These are phyloP conservation scores for Alternaria panax DNA, from an alignment of 2,329 filamentous ascomycete species.

Conservation along the genomic window DNA sequence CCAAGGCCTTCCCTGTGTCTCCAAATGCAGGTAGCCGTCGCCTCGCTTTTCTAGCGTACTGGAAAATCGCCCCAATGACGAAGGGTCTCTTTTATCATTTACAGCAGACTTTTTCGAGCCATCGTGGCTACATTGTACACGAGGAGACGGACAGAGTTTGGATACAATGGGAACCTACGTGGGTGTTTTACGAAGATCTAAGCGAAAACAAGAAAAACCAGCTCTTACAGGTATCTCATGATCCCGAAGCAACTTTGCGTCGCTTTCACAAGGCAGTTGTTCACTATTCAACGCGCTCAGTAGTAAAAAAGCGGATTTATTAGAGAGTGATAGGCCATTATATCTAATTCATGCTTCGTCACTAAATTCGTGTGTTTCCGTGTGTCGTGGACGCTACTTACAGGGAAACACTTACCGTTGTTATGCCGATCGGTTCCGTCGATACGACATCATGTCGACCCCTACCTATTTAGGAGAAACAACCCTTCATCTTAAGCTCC, in stretches of 20 bases:
- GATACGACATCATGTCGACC: background rate
- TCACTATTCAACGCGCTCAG: slow-evolving; percentile 12
- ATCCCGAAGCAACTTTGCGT: slow-evolving; percentile 13
- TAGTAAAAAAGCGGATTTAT: slow-evolving; percentile 6
- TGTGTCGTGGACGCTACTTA: background rate
- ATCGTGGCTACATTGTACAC: slow-evolving; percentile 13
- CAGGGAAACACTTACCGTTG: background rate
- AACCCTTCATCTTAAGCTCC: background rate
- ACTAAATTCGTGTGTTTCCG: background rate
- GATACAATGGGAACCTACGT: slow-evolving; percentile 24
- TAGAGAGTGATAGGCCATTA: background rate
- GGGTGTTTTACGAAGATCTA: slow-evolving; percentile 18
- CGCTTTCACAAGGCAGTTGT: slow-evolving; percentile 13
- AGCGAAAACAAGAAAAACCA: slow-evolving; percentile 5
- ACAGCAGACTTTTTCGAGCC: slow-evolving; percentile 13
- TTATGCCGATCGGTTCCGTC: background rate
- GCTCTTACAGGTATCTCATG: slow-evolving; percentile 2
- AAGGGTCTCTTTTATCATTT: slow-evolving; percentile 16
- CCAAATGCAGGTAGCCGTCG: background rate
- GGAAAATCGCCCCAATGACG: slow-evolving; percentile 13
- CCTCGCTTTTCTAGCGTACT: slow-evolving; percentile 21
- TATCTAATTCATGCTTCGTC: background rate
- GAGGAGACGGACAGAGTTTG: slow-evolving; percentile 11
- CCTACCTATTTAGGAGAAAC: background rate
- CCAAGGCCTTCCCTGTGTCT: slow-evolving; percentile 5